phyloP scores from a whole-genome alignment of 2,329 filamentous ascomycete species.

The Neofusicoccum sp. region DNA sequence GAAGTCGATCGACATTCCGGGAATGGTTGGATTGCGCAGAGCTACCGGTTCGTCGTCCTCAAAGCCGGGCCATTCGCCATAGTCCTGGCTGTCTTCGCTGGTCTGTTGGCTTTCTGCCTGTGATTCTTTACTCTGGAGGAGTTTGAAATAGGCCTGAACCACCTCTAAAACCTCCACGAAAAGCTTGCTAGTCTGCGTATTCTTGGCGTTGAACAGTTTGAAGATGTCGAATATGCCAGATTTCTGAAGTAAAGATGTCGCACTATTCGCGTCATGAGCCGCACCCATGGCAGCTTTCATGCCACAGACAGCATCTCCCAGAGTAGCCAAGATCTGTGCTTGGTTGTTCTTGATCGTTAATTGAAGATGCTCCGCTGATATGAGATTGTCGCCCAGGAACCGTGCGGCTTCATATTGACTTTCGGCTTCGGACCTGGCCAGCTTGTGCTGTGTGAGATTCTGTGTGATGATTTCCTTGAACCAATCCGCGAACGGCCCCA shows the following conservation, averaged over 20 bases:
- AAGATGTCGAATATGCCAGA: conserved; percentile 48
- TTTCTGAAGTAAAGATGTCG: conserved; percentile 44
- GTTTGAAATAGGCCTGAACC: conserved; percentile 33
- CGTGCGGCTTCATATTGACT: conserved; percentile 45
- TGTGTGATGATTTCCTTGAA: conserved; percentile 53
- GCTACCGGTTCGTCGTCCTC: conserved; percentile 40
- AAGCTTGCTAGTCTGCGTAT: conserved; percentile 43
- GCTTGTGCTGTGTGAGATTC: conserved; percentile 54
- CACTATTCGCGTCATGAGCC: conserved; percentile 40
- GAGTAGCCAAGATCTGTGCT: conserved; percentile 53
- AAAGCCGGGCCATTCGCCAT: conserved; percentile 58
- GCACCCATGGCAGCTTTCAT: conserved; percentile 50
- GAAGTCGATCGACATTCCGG: conserved; percentile 31
- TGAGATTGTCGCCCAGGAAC: conserved; percentile 35
- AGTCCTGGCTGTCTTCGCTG: conserved; percentile 64
- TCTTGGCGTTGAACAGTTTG: conserved; percentile 52
- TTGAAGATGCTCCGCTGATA: conserved; percentile 50
- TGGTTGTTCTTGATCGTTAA: conserved; percentile 57
- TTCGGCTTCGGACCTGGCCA: conserved; percentile 59
- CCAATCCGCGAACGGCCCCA: conserved; percentile 55
- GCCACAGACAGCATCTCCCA: conserved; percentile 53
- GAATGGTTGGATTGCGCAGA: conserved; percentile 17
- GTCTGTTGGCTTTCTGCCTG: conserved; percentile 30
- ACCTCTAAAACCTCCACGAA: conserved; percentile 52
- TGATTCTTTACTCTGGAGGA: conserved; percentile 21